Conservation (phyloP, 352 stramenopile species). For the Globisporangium orthogonon region DNA sequence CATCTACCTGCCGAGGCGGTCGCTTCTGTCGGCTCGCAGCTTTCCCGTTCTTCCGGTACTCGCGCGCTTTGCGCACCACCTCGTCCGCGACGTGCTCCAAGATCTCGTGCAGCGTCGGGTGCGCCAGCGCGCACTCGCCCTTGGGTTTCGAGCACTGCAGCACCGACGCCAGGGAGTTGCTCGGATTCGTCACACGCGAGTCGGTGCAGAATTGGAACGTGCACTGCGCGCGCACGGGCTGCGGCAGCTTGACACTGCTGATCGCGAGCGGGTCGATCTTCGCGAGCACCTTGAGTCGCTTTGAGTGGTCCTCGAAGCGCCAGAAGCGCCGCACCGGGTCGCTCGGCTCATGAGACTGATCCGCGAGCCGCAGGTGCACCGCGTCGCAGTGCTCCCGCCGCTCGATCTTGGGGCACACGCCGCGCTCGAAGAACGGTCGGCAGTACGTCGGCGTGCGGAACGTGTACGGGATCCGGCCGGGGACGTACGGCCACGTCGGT, state of each 20-base stretch:
- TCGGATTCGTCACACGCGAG: slow-evolving; percentile 7
- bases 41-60: slow-evolving; percentile 4
- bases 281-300: slow-evolving; percentile 16
- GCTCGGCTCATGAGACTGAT: background rate
- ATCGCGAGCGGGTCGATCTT: slow-evolving; percentile 7
- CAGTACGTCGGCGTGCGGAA: slow-evolving; percentile 54
- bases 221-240: slow-evolving; percentile 11
- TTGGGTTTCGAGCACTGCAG: slow-evolving; percentile 30
- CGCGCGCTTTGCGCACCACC: slow-evolving; percentile 20
- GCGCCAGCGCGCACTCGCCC: slow-evolving; percentile 29
- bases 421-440: slow-evolving; percentile 34
- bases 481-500: slow-evolving; percentile 37
- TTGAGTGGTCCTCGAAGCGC: slow-evolving; percentile 36
- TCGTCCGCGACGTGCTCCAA: slow-evolving; percentile 45
- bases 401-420: slow-evolving; percentile 27
- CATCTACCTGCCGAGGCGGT: background rate
- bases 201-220: slow-evolving; percentile 39
- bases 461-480: slow-evolving; percentile 46
- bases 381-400: slow-evolving; percentile 27
- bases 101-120: slow-evolving; percentile 46
- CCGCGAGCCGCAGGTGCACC: slow-evolving; percentile 28
- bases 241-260: background rate
- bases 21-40: slow-evolving; percentile 3
- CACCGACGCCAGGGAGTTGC: slow-evolving; percentile 10
- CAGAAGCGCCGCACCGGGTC: slow-evolving; percentile 12